phyloP scores from a whole-genome alignment of 179 eudicot genomes.

The Heliamphora ciliata region DNA sequence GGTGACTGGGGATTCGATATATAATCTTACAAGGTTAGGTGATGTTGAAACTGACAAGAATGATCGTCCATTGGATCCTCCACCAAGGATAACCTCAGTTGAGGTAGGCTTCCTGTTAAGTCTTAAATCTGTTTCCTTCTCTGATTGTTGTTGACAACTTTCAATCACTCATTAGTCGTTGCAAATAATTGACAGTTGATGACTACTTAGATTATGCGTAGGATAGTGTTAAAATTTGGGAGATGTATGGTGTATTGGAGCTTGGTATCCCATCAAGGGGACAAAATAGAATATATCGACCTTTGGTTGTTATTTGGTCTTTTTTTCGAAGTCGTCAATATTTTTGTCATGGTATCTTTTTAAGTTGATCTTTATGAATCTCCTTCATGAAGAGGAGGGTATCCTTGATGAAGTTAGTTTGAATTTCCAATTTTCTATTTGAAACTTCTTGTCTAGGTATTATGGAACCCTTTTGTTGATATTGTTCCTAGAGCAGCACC shows the following conservation, averaged over 20 bases:
- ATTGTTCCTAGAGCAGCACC: slow-evolving; percentile 55
- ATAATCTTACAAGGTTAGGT: slow-evolving; percentile 74
- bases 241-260: neutral
- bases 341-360: slow-evolving; percentile 8
- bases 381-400: neutral
- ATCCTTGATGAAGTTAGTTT: neutral
- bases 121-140: neutral
- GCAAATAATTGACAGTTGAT: neutral
- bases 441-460: slow-evolving; percentile 41
- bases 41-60: slow-evolving; percentile 78
- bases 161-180: neutral
- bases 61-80: slow-evolving; percentile 86
- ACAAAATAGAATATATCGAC: neutral
- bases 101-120: slow-evolving; percentile 42
- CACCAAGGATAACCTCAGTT: slow-evolving; percentile 68
- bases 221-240: neutral
- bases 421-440: slow-evolving; percentile 8
- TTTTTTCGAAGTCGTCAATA: neutral
- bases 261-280: neutral
- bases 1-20: slow-evolving; percentile 97
- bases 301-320: neutral
- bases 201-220: neutral
- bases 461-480: slow-evolving; percentile 98
- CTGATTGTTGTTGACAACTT: neutral
- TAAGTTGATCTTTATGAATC: neutral